Conservation (phyloP, 2,329 filamentous ascomycete genomes). For the Rosellinia necatrix region DNA sequence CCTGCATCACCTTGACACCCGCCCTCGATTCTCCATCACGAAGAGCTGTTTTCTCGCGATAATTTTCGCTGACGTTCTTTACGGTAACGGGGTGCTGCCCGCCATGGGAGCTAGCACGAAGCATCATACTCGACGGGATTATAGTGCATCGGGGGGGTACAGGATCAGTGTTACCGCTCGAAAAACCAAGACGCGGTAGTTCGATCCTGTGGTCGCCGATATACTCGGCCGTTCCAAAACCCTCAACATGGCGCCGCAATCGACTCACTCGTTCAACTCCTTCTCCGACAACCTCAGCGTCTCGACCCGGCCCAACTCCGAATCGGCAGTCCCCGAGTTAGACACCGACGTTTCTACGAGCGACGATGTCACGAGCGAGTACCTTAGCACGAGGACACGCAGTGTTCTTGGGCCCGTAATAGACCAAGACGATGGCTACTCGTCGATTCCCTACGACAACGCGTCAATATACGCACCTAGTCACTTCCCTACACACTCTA, state of each 20-base stretch:
- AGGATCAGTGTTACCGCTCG: slow-evolving; percentile 24
- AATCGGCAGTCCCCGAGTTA: slow-evolving; percentile 36
- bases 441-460: slow-evolving; percentile 42
- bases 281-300: slow-evolving; percentile 32
- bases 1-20: neutral
- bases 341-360: slow-evolving; percentile 39
- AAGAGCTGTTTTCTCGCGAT: slow-evolving; percentile 1
- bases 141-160: slow-evolving; percentile 27
- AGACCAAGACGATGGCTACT: slow-evolving; percentile 33
- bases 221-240: slow-evolving; percentile 19
- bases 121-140: slow-evolving; percentile 26
- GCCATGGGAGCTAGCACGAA: slow-evolving; percentile 32
- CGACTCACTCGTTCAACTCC: slow-evolving; percentile 33
- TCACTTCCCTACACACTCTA: slow-evolving; percentile 45
- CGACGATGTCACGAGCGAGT: slow-evolving; percentile 40
- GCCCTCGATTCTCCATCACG: neutral
- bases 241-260: slow-evolving; percentile 34
- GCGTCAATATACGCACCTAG: slow-evolving; percentile 50
- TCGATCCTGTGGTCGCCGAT: slow-evolving; percentile 19
- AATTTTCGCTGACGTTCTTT: slow-evolving; percentile 7
- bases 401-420: slow-evolving; percentile 34
- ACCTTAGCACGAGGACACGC: slow-evolving; percentile 36
- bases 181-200: slow-evolving; percentile 27
- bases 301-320: slow-evolving; percentile 30
- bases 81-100: slow-evolving; percentile 28